A percentile compares a stretch with the other conserved stretches of the same genome.
phyloP scores from a whole-genome alignment of 495 filamentous ascomycete genomes.

The Podospora fimiseda region DNA sequence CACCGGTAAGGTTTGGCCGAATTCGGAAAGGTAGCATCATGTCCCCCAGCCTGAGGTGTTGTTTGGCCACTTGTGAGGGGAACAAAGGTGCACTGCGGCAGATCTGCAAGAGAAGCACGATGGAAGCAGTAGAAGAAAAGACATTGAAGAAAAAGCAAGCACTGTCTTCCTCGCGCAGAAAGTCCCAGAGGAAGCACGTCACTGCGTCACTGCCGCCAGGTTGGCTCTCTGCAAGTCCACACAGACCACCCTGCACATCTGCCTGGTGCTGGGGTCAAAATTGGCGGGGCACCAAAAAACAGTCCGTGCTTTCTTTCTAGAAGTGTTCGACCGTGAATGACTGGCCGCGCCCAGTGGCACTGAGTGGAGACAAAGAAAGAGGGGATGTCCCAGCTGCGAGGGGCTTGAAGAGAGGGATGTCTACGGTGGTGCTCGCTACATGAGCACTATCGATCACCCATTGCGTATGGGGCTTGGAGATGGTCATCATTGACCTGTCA shows the following conservation, averaged over 20 bases:
- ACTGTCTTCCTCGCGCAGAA: too few species aligned
- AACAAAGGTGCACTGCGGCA: constrained; percentile 5
- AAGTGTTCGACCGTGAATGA: constrained; percentile 30
- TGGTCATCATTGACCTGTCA: not conserved
- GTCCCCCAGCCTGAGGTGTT: too few species aligned
- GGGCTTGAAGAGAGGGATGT: constrained; percentile 11
- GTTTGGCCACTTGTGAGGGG: constrained; percentile 9
- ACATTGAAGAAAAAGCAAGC: constrained; percentile 16
- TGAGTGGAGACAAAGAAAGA: constrained; percentile 21
- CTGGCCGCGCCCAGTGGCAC: constrained; percentile 18
- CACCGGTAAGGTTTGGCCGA: too few species aligned
- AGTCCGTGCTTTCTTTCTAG: constrained; percentile 31
- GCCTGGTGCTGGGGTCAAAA: not conserved
- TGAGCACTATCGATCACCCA: not conserved
- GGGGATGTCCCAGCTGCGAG: constrained; percentile 15
- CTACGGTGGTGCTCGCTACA: not conserved
- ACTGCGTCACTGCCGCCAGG: too few species aligned
- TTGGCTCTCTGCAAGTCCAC: constrained; percentile 6
- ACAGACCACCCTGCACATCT: not conserved
- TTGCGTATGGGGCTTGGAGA: not conserved
- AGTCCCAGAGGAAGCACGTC: constrained; percentile 22
- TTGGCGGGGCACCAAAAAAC: constrained; percentile 7
- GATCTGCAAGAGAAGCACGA: constrained; percentile 25
- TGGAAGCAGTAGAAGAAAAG: constrained; percentile 13
- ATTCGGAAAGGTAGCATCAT: too few species aligned